Base-by-base conservation (phyloP, 345 rosid genomes). In the Lenwebbia sp. region DNA sequence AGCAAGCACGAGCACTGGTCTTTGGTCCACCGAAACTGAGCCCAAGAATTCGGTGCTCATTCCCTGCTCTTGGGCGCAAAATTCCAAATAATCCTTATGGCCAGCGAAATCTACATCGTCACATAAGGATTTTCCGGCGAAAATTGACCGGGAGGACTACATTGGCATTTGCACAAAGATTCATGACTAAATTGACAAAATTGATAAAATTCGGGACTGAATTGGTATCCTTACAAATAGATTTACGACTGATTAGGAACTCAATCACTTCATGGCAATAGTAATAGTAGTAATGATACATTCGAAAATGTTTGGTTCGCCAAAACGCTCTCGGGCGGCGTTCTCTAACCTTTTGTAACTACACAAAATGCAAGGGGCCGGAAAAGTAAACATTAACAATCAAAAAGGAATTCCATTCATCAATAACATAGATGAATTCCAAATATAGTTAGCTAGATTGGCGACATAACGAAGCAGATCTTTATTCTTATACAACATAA, bases 121-220 rank as follows among this genome's bases (percentile, higher is more conserved):
- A 30, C 10, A 4, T 28, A 62, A 62, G 75, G 8, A 30, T 12
- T 62, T 62, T 28, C 2, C 4, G 4, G 40, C 1, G 0, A 62
- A 28, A 60, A 28, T 60, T 60, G 19, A 28, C 3, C 1, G 4
- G 0, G 14, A 60, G 4, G 22, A 62, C 11, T 28, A 4, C 10
- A 28, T 62, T 28, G 37, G 3, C 15, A 62, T 30, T 17, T 2
- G 6, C 41, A 65, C 23, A 65, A 30, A 30, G 3, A 0, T 65
- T 65, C 7, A 17, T 7, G 0, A 30, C 23, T 30, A 30, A 62
- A 15, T 33, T 7, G 4, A 1, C 0, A 7, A 62, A 28, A 15
- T 30, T 62, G 0, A 30, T 15, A 30, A 65, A 30, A 0, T 65
- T 65, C 28, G 17, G 19, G 1, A 65, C 74, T 28, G 3, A 60